phyloP scores from a whole-genome alignment of 1,284 basidiomycete genomes.

The Apiotrichum porosum region DNA sequence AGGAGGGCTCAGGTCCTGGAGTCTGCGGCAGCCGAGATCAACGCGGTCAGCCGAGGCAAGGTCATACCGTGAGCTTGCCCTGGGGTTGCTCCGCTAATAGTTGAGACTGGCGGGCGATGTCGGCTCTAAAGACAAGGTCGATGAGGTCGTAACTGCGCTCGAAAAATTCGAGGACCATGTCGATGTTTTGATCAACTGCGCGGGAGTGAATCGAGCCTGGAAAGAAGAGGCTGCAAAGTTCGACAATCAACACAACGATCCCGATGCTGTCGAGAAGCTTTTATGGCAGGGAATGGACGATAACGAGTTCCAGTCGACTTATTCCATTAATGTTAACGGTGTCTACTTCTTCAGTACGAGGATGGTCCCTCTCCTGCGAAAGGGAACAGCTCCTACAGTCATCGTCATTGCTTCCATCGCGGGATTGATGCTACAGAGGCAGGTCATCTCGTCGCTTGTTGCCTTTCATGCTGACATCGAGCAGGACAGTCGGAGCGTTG shows the following conservation, averaged over 20 bases:
- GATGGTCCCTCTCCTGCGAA: conserved; percentile 37
- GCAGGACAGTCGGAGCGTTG: no score
- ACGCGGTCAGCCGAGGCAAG: no score
- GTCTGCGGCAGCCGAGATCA: conserved; percentile 36
- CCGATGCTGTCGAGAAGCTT: conserved; percentile 34
- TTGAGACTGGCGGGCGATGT: no score
- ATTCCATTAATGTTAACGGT: conserved; percentile 34
- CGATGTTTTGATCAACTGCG: conserved; percentile 44
- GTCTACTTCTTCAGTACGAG: conserved; percentile 43
- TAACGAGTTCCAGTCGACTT: conserved; percentile 27
- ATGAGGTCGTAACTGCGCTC: no score
- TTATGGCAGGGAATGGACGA: conserved; percentile 37
- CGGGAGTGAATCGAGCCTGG: no score
- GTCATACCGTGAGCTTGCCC: no score
- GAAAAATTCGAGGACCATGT: no score
- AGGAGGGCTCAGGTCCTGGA: conserved; percentile 44
- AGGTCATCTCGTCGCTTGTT: conserved; percentile 15
- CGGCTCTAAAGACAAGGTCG: no score
- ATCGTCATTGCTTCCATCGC: conserved; percentile 45
- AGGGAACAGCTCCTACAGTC: conserved; percentile 35
- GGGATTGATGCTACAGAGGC: conserved; percentile 36
- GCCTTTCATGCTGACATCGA: no score
- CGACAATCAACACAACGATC: no score
- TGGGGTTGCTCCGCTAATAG: no score
- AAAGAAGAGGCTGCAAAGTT: no score